Percentiles rank a stretch among this genome's conserved stretches.
Conservation (phyloP, 2,329 filamentous ascomycete genomes). For the Ascochyta fabae region DNA sequence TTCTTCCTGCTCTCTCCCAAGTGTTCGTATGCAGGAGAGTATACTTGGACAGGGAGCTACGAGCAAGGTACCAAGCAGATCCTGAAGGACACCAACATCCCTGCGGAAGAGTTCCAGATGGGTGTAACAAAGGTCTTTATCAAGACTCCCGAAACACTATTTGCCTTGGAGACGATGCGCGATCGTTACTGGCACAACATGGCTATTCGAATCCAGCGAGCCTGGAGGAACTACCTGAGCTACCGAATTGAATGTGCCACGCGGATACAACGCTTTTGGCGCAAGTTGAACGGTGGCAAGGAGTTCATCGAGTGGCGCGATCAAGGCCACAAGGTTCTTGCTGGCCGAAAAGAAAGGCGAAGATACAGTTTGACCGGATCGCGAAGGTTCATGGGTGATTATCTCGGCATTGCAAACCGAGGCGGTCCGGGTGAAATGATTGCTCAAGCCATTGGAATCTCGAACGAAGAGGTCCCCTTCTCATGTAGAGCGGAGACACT, state of each 20-base stretch:
- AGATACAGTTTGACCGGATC: constrained; percentile 91
- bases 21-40: constrained; percentile 95
- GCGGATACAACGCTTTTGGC: constrained; percentile 93
- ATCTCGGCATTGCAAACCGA: constrained; percentile 83
- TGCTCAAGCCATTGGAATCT: constrained; percentile 74
- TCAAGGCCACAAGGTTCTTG: constrained; percentile 81
- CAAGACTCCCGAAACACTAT: constrained; percentile 95
- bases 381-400: constrained; percentile 91
- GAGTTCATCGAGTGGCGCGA: constrained; percentile 90
- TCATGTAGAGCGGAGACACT: constrained; percentile 90
- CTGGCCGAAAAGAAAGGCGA: constrained; percentile 86
- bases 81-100: constrained; percentile 94
- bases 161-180: constrained; percentile 96
- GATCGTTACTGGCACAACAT: constrained; percentile 99
- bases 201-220: constrained; percentile 95
- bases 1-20: constrained; percentile 95
- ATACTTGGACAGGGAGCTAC: constrained; percentile 90
- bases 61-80: constrained; percentile 91
- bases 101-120: constrained; percentile 94
- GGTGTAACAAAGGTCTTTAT: constrained; percentile 97
- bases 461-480: constrained; percentile 78
- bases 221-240: constrained; percentile 94
- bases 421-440: constrained; percentile 83
- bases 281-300: constrained; percentile 87
- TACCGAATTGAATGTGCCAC: constrained; percentile 93